Evolutionary conservation across 169 alveolate genomes (phyloP), one percentile per base, ranked within the genome.

Genomic region (Eimeria necatrix): DNA sequence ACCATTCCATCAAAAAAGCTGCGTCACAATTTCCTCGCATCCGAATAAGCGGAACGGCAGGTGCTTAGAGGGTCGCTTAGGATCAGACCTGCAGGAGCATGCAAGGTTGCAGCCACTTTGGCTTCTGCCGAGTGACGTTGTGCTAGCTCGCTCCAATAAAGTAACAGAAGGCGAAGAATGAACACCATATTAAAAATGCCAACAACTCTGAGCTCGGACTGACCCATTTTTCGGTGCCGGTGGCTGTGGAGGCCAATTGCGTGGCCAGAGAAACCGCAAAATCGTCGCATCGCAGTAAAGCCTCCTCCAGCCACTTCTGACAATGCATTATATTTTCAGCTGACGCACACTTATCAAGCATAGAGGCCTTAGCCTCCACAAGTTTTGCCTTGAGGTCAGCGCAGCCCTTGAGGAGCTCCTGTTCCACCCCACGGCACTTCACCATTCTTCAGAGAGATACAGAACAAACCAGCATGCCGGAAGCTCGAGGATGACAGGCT

Each of bases 181-280:
- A 46, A 49, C 18, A 6, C 86, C 20, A 6, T 0, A 20, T 6
- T 49, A 76, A 46, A 5, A 76, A 46, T 32, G 9, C 0, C 4
- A 76, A 9, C 64, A 16, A 16, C 9, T n/a, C 14, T 2, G 48
- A 4, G 22, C 6, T 49, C 60, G n/a, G 1, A 0, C n/a, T 46
- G 8, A 4, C 41, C 86, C 64, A 5, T 8, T 49, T 71, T 22
- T 0, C 52, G 10, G 24, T 51, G 41, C 24, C 81, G n/a, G 10
- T 61, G 18, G 46, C 60, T 10, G 10, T 16, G 60, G 85, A 74
- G 85, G 85, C 85, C n/a, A n/a, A n/a, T n/a, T n/a, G n/a, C n/a
- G n/a, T n/a, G n/a, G n/a, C n/a, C n/a, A n/a, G n/a, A n/a, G n/a
- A n/a, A n/a, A n/a, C n/a, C n/a, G n/a, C n/a, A n/a, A n/a, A n/a